Base-by-base conservation (phyloP, 2,329 filamentous ascomycete species). In the Dactylonectria estremocensis region DNA sequence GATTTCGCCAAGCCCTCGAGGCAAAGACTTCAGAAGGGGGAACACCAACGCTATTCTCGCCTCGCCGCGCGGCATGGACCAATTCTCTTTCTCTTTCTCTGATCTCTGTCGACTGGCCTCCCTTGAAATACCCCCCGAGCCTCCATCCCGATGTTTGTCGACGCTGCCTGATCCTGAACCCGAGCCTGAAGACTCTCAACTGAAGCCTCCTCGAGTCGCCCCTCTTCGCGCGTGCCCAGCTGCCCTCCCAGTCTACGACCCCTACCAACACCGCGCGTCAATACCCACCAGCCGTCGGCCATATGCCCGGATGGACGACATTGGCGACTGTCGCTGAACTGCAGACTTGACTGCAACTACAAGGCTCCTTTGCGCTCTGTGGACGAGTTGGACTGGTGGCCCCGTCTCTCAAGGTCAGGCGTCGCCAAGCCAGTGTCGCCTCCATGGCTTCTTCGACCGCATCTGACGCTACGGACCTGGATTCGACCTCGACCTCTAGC, bases 1-100 rank as follows among this genome's bases (percentile, higher is more conserved):
- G 74, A 77, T 77, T 77, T 77, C 73, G 75, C 75, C 75, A 77
- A 77, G 74, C 59, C 73, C 71, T 70, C 73, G 76, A 76, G 76
- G 73, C 73, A 77, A 76, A 77, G 73, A 66, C 73, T 70, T 76
- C 73, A 70, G 73, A 77, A 76, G 73, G 73, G 74, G 70, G 72
- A 75, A 73, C 69, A 69, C 70, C 70, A 75, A 68, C 73, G 70
- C 74, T 74, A 69, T 68, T 59, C 65, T 70, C 69, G 55, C 71
- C 67, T 74, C 64, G 64, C 61, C 61, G 49, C 66, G 53, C 65
- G 69, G 69, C 64, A 73, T 72, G 69, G 74, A 66, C 56, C 54
- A 71, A 55, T 72, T 64, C 66, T 65, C 67, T 57, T 71, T 68
- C 66, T 64, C 67, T 57, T 71, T 68, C 65, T 61, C 71, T 57